A percentile compares a stretch with the other conserved stretches of the same genome.
Conservation (phyloP, 2,329 filamentous ascomycete genomes). For the Trichothecium sympodiale region DNA sequence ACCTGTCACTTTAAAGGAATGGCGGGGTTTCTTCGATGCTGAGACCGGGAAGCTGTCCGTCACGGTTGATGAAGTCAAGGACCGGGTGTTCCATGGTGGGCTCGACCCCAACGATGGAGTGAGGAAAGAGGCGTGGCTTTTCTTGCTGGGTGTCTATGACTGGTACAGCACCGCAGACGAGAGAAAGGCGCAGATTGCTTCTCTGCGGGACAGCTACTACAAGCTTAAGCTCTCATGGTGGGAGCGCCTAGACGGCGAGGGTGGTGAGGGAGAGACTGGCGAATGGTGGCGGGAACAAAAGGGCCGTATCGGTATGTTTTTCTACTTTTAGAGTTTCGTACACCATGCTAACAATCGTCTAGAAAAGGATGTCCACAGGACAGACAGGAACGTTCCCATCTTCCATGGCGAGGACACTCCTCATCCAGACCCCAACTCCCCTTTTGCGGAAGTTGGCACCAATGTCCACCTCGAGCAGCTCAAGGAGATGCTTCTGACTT, state of each 20-base stretch:
- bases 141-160: conserved; percentile 79
- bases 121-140: conserved; percentile 93
- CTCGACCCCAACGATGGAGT: conserved; percentile 82
- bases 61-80: conserved; percentile 87
- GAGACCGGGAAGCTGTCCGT: conserved; percentile 63
- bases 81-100: conserved; percentile 92
- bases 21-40: conserved; percentile 80
- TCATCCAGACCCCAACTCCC: conserved; percentile 90
- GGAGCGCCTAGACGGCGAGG: conserved; percentile 79
- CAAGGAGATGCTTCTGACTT: conserved; percentile 97
- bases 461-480: conserved; percentile 98
- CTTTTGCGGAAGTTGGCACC: conserved; percentile 84
- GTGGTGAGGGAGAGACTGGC: conserved; percentile 66
- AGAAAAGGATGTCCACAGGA: conserved; percentile 99
- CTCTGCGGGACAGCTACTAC: conserved; percentile 84
- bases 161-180: conserved; percentile 89
- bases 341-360: conserved; percentile 16
- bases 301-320: conserved; percentile 71
- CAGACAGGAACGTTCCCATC: conserved; percentile 87
- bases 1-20: conserved; percentile 71
- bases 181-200: conserved; percentile 71
- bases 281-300: conserved; percentile 98
- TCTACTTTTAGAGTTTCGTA: too few relatives aligned
- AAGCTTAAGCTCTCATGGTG: conserved; percentile 92
- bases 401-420: conserved; percentile 95